Evolutionary conservation across 331 rosid genomes (phyloP).

Genomic region (Dryas integrifolia): DNA sequence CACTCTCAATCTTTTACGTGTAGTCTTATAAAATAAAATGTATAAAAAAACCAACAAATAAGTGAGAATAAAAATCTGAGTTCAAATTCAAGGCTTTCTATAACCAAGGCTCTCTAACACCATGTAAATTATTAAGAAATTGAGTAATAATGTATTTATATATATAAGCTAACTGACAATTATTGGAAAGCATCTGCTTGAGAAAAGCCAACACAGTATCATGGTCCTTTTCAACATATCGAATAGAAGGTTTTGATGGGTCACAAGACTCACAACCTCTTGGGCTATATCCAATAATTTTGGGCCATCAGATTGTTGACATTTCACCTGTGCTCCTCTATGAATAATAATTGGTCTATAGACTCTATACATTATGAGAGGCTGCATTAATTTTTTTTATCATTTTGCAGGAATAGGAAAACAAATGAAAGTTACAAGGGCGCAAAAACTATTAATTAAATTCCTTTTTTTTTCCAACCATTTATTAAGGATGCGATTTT

Average conservation of each 20-base stretch:
- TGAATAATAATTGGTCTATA: not conserved
- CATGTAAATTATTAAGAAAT: no score
- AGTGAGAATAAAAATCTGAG: no score
- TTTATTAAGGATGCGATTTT: not conserved
- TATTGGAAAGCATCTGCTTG: not conserved
- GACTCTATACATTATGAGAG: conserved; percentile 1
- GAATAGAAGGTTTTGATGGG: not conserved
- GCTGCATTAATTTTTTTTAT: not conserved
- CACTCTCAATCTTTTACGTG: no score
- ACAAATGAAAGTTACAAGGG: not conserved
- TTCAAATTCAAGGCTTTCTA: no score
- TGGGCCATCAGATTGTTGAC: conserved; percentile 3
- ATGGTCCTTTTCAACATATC: not conserved
- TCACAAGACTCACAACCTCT: not conserved
- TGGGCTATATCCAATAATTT: not conserved
- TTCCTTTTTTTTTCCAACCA: not conserved
- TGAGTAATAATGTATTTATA: no score
- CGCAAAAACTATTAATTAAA: not conserved
- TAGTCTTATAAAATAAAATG: no score
- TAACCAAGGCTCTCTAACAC: no score
- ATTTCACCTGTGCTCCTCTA: not conserved
- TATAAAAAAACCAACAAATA: no score
- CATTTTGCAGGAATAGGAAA: not conserved
- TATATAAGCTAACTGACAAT: no score
- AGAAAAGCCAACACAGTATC: not conserved